A percentile compares a stretch with the other conserved stretches of the same genome.
Conservation (phyloP, 257 asterid species). For the Solanum rostratum region DNA sequence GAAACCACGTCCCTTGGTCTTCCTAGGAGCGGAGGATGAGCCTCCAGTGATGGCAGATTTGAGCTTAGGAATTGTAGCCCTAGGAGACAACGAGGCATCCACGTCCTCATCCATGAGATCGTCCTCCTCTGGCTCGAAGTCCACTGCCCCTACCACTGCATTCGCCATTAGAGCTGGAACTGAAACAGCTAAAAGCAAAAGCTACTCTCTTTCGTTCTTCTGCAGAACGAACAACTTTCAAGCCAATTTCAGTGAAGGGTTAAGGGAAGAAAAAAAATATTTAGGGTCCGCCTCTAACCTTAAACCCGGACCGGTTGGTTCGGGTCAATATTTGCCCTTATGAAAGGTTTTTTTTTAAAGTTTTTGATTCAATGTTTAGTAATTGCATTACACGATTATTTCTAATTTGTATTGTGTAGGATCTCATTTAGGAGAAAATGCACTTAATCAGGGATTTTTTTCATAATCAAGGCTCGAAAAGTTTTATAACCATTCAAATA, state of each 20-base stretch:
- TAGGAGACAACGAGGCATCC: conserved; percentile 31
- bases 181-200: not conserved
- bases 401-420: no score
- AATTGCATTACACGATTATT: no score
- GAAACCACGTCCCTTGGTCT: conserved; percentile 94
- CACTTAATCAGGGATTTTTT: no score
- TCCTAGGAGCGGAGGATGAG: conserved; percentile 55
- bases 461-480: no score
- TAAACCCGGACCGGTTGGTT: not conserved
- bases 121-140: conserved; percentile 93
- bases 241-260: not conserved
- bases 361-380: no score
- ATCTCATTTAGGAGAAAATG: no score
- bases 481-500: no score
- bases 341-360: not conserved
- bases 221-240: not conserved
- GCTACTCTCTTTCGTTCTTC: not conserved
- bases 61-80: conserved; percentile 53
- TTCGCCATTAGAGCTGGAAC: conserved; percentile 51
- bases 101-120: conserved; percentile 92
- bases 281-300: not conserved
- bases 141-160: conserved; percentile 69
- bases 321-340: not conserved
- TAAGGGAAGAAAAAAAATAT: not conserved
- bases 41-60: conserved; percentile 88